A percentile compares a stretch with the other conserved stretches of the same genome.
Evolutionary conservation across 83 land plant genomes (phyloP).

Genomic region (Diphasiastrum complanatum): DNA sequence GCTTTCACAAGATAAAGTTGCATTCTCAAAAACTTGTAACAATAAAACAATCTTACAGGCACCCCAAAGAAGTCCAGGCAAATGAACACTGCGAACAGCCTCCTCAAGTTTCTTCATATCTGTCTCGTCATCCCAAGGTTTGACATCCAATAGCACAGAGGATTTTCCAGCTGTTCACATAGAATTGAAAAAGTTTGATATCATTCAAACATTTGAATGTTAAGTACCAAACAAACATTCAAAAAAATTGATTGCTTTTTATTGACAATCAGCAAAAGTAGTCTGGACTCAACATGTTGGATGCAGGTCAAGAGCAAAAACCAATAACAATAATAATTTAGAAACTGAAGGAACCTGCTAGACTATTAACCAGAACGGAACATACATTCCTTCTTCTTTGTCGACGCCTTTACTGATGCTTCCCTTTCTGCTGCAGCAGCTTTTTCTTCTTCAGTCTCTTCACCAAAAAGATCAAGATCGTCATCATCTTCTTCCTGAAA

Average conservation of each 20-base stretch:
- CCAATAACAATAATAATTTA: neutral
- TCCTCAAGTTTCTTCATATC: conserved; percentile 89
- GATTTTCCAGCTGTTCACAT: conserved; percentile 64
- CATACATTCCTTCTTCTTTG: conserved; percentile 54
- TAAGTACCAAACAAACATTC: neutral
- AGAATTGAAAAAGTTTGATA: neutral
- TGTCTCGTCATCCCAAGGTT: conserved; percentile 97
- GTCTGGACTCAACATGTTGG: too few relatives aligned
- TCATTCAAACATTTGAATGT: neutral
- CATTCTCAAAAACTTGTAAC: neutral
- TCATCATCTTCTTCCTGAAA: conserved; percentile 47
- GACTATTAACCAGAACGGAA: neutral
- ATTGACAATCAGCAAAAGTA: neutral
- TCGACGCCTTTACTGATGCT: conserved; percentile 39
- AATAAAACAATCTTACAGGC: conserved; percentile 35
- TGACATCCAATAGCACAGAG: conserved; percentile 79
- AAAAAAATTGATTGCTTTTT: neutral
- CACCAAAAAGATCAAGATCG: conserved; percentile 63
- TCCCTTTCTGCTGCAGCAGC: conserved; percentile 63
- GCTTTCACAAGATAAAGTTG: neutral
- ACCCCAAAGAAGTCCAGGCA: conserved; percentile 54
- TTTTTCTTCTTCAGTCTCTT: conserved; percentile 73
- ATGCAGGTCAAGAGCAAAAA: too few relatives aligned
- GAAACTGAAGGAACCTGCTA: neutral
- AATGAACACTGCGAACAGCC: conserved; percentile 52